phyloP scores from a whole-genome alignment of 305 asterid species.

The Andrographis paniculata region DNA sequence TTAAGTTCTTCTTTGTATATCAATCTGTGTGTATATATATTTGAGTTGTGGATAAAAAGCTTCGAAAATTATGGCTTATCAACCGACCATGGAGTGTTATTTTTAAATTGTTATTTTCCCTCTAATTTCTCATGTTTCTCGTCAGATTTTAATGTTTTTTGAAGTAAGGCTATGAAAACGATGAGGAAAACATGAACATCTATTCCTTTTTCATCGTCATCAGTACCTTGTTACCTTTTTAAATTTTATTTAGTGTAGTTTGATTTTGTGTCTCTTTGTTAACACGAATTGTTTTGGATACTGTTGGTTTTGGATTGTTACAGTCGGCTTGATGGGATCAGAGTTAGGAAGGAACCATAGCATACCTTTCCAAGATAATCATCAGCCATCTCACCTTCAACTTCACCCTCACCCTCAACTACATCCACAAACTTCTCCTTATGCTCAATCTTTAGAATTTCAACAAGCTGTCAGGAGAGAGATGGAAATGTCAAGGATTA shows the following conservation, averaged over 20 bases:
- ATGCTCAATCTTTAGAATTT: not conserved
- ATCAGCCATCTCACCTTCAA: not conserved
- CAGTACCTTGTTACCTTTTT: no score
- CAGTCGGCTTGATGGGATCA: not conserved
- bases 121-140: no score
- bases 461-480: conserved; percentile 23
- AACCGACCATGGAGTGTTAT: no score
- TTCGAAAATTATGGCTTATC: no score
- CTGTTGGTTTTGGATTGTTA: not conserved
- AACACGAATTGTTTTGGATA: not conserved
- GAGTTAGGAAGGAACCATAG: not conserved
- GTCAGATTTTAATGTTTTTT: no score
- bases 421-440: not conserved
- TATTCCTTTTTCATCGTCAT: no score
- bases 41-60: no score
- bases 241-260: not conserved
- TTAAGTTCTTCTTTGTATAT: no score
- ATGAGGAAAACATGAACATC: no score
- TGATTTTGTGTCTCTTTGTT: not conserved
- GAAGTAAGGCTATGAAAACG: no score
- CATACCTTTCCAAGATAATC: not conserved
- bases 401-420: not conserved
- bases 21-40: no score
- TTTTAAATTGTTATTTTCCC: no score
- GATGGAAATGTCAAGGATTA: conserved; percentile 34